Percentiles rank a stretch among this genome's conserved stretches.
Evolutionary conservation across 495 filamentous ascomycete genomes (phyloP).

Genomic region (Melanomma pulvis-pyrius): DNA sequence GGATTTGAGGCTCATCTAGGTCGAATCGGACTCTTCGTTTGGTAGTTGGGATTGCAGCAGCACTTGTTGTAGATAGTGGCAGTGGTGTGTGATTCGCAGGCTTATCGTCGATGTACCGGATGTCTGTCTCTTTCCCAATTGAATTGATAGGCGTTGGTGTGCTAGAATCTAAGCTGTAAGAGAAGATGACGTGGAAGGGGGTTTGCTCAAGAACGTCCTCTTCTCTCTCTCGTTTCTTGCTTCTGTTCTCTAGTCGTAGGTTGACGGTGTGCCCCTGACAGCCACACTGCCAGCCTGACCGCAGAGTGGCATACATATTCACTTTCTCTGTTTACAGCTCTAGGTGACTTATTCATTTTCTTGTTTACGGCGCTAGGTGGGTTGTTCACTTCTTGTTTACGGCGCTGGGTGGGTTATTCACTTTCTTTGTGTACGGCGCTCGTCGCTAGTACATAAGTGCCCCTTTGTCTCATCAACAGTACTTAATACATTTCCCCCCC

Average conservation of each 20-base stretch:
- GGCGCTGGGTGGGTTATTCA: too few relatives aligned
- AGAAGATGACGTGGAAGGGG: constrained; percentile 36
- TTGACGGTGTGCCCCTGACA: constrained; percentile 20
- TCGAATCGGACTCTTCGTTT: constrained; percentile 12
- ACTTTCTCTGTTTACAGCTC: too few relatives aligned
- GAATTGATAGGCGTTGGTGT: neutral
- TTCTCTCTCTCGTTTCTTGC: constrained; percentile 1
- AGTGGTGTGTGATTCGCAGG: neutral
- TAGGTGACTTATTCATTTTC: too few relatives aligned
- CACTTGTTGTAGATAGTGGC: neutral
- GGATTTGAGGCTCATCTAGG: neutral
- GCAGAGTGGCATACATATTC: constrained; percentile 7
- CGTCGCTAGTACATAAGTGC: too few relatives aligned
- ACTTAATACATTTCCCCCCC: too few relatives aligned
- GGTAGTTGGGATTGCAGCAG: too few relatives aligned
- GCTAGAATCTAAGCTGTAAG: constrained; percentile 3
- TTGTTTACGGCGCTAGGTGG: too few relatives aligned
- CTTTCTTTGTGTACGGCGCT: too few relatives aligned
- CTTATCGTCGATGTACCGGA: constrained; percentile 13
- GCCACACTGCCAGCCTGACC: constrained; percentile 6
- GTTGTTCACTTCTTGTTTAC: too few relatives aligned
- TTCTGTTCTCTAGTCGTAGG: constrained; percentile 19
- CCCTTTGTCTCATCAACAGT: too few relatives aligned
- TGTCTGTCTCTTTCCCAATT: constrained; percentile 33
- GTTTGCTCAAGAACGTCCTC: constrained; percentile 37